Percentiles rank a stretch among this genome's conserved stretches.
phyloP scores from a whole-genome alignment of 257 asterid species.

The Misopates orontium region DNA sequence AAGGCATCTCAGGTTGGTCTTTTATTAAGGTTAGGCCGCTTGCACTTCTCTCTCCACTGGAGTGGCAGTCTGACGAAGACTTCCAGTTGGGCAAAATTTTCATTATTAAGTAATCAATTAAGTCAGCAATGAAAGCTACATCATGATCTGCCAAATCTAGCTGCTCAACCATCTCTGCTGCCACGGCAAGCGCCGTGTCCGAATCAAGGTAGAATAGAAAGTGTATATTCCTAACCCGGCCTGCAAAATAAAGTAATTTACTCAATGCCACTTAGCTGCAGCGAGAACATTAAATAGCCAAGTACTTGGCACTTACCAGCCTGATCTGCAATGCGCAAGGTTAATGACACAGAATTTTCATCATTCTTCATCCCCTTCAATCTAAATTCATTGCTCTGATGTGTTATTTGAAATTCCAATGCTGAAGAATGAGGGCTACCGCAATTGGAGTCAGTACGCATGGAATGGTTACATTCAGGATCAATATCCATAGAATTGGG shows the following conservation, averaged over 20 bases:
- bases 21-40: conserved; percentile 27
- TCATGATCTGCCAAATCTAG: conserved; percentile 68
- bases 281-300: background rate
- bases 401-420: conserved; percentile 51
- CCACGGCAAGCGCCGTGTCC: conserved; percentile 73
- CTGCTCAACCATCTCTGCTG: conserved; percentile 85
- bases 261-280: conserved; percentile 3
- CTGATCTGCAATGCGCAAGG: conserved; percentile 54
- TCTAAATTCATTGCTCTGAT: conserved; percentile 55
- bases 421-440: conserved; percentile 42
- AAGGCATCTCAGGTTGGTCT: conserved; percentile 20
- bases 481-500: conserved; percentile 71
- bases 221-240: conserved; percentile 53
- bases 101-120: conserved; percentile 55
- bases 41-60: conserved; percentile 34
- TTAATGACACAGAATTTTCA: conserved; percentile 50
- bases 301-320: conserved; percentile 40
- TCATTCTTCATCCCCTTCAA: conserved; percentile 60
- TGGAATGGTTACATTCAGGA: conserved; percentile 47
- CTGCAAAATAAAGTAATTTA: conserved; percentile 34
- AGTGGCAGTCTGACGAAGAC: conserved; percentile 39
- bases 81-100: conserved; percentile 58
- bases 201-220: conserved; percentile 58
- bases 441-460: conserved; percentile 41
- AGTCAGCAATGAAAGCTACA: conserved; percentile 67